phyloP scores from a whole-genome alignment of 2,329 filamentous ascomycete genomes.

The Trichophyton verrucosum region DNA sequence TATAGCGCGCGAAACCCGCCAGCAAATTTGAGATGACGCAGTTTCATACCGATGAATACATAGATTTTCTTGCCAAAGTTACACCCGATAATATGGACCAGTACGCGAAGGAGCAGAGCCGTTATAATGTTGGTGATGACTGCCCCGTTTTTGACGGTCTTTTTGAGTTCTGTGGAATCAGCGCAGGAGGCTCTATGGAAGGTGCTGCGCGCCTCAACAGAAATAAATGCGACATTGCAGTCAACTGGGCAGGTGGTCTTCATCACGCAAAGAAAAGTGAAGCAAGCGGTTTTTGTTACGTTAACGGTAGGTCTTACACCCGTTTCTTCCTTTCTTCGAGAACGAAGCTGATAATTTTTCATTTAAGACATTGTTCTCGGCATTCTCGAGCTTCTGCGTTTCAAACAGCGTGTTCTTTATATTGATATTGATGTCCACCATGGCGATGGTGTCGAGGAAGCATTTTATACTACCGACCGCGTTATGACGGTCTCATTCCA shows the following conservation, averaged over 20 bases:
- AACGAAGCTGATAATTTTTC: conserved; percentile 9
- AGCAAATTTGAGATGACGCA: conserved; percentile 61
- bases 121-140: conserved; percentile 55
- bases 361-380: conserved; percentile 50
- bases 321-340: neutral
- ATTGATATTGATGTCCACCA: conserved; percentile 58
- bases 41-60: conserved; percentile 62
- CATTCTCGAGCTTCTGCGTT: conserved; percentile 52
- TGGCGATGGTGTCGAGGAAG: conserved; percentile 57
- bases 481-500: conserved; percentile 63
- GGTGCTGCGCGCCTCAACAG: conserved; percentile 55
- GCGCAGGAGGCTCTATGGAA: conserved; percentile 58
- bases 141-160: conserved; percentile 57
- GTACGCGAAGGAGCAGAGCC: conserved; percentile 80
- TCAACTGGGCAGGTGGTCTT: conserved; percentile 87
- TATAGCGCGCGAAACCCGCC: conserved; percentile 64
- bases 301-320: conserved; percentile 51
- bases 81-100: conserved; percentile 98
- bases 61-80: conserved; percentile 67
- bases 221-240: conserved; percentile 54
- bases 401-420: conserved; percentile 53
- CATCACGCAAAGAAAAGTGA: conserved; percentile 95
- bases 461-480: conserved; percentile 58
- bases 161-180: conserved; percentile 60
- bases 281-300: conserved; percentile 94